A percentile compares a stretch with the other conserved stretches of the same genome.
Conservation (phyloP, 2,329 filamentous ascomycete genomes). For the Clonostachys byssicola region DNA sequence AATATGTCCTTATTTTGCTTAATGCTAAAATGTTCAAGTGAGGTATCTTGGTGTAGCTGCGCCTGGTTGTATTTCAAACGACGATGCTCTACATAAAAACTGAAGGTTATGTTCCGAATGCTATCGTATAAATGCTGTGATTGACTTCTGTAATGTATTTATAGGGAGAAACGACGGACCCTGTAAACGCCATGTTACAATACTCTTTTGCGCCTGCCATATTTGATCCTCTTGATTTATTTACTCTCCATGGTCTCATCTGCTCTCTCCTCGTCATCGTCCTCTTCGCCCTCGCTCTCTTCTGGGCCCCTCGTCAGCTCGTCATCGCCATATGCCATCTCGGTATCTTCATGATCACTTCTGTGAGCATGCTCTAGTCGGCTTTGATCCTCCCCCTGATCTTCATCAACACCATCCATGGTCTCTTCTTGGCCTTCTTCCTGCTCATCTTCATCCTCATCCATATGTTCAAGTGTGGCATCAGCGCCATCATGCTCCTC, state of each 20-base stretch:
- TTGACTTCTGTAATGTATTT: too few relatives aligned
- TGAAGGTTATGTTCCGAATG: too few relatives aligned
- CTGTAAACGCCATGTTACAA: too few relatives aligned
- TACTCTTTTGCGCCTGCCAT: too few relatives aligned
- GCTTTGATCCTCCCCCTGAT: constrained; percentile 5
- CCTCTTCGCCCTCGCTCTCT: constrained; percentile 5
- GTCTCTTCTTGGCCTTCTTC: constrained; percentile 5
- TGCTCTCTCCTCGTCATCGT: constrained; percentile 8
- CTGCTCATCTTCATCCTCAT: constrained; percentile 3
- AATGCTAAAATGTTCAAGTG: too few relatives aligned
- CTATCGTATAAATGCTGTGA: too few relatives aligned
- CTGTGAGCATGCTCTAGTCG: constrained; percentile 4
- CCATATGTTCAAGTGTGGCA: background rate
- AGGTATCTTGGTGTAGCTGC: too few relatives aligned
- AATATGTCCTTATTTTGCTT: too few relatives aligned
- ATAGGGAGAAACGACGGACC: too few relatives aligned
- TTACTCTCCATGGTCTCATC: constrained; percentile 3
- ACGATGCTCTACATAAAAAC: too few relatives aligned
- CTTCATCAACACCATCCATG: constrained; percentile 8
- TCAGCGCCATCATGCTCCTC: constrained; percentile 5
- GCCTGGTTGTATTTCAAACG: too few relatives aligned
- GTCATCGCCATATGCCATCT: constrained; percentile 7
- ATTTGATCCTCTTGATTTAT: too few relatives aligned
- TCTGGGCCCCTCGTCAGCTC: constrained; percentile 8
- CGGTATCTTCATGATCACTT: constrained; percentile 6